These are phyloP conservation scores for Phyllosticta citribraziliensis DNA, from an alignment of 2,329 filamentous ascomycete species.

Conservation along the genomic window DNA sequence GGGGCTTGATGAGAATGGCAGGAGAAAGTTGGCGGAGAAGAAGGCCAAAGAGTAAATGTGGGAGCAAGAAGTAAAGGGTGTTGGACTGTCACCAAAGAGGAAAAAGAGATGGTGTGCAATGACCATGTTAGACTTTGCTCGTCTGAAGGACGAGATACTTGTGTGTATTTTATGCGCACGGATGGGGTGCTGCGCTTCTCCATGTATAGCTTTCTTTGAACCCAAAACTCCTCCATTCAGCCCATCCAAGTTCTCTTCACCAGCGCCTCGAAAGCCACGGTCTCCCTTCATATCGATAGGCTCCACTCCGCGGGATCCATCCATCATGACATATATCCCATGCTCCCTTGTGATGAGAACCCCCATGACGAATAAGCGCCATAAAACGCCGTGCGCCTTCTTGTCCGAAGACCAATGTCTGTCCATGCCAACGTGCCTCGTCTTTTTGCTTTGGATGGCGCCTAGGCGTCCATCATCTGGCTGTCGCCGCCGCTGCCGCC, in stretches of 20 bases:
- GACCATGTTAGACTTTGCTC: neutral
- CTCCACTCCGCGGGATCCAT: too few species aligned
- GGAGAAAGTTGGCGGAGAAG: conserved; percentile 10
- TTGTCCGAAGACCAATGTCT: neutral
- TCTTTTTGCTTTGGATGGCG: neutral
- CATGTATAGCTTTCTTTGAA: too few species aligned
- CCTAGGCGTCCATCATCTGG: conserved; percentile 25
- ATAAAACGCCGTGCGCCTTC: neutral
- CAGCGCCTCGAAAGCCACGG: too few species aligned
- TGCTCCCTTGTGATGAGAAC: neutral
- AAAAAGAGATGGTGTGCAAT: too few species aligned
- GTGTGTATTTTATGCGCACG: too few species aligned
- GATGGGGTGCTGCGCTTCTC: too few species aligned
- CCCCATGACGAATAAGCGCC: neutral
- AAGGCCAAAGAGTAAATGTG: neutral
- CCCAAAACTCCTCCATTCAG: too few species aligned
- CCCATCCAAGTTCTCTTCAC: too few species aligned
- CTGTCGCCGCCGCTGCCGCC: conserved; percentile 20
- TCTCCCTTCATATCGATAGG: too few species aligned
- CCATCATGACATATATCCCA: neutral
- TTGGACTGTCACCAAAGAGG: too few species aligned
- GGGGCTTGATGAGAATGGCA: conserved; percentile 33
- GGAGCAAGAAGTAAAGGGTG: neutral
- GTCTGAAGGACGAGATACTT: too few species aligned
- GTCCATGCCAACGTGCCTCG: neutral